A percentile compares a stretch with the other conserved stretches of the same genome.
phyloP scores from a whole-genome alignment of 2,329 filamentous ascomycete genomes.

The Ceratocystis lukuohia region DNA sequence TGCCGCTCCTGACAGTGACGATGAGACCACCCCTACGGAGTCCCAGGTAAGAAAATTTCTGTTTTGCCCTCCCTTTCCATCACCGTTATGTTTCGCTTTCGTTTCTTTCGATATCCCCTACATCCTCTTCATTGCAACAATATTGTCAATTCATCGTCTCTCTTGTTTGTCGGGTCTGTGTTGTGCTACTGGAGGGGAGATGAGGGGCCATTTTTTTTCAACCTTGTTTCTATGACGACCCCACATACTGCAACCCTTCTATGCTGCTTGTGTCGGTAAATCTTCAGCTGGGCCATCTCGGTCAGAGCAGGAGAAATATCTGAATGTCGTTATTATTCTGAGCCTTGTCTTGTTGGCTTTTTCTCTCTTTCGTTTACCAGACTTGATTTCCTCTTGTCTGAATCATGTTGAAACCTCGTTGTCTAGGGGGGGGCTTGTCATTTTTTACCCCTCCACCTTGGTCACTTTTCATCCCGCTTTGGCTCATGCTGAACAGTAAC shows the following conservation, averaged over 20 bases:
- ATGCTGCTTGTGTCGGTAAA: neutral
- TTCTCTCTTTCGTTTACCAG: neutral
- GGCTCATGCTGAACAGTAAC: neutral
- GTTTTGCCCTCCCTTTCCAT: neutral
- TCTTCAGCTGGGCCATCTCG: neutral
- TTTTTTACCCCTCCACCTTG: slow-evolving; percentile 14
- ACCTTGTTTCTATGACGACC: slow-evolving; percentile 19
- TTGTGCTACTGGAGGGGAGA: slow-evolving; percentile 10
- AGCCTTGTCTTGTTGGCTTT: neutral
- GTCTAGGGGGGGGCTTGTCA: slow-evolving; percentile 14
- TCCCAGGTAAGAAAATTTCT: slow-evolving; percentile 61
- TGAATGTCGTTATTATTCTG: neutral
- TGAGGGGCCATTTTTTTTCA: slow-evolving; percentile 17
- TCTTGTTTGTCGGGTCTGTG: neutral
- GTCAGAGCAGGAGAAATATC: neutral
- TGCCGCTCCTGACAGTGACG: slow-evolving; percentile 88
- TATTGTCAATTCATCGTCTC: neutral
- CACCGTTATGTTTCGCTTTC: slow-evolving; percentile 18
- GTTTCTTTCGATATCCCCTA: slow-evolving; percentile 11
- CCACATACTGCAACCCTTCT: slow-evolving; percentile 3
- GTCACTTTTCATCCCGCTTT: neutral
- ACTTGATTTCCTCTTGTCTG: neutral
- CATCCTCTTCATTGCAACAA: neutral
- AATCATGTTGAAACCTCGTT: neutral
- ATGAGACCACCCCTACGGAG: slow-evolving; percentile 90